phyloP scores from a whole-genome alignment of 164 flowering plant species.

The Magnolia sinica region DNA sequence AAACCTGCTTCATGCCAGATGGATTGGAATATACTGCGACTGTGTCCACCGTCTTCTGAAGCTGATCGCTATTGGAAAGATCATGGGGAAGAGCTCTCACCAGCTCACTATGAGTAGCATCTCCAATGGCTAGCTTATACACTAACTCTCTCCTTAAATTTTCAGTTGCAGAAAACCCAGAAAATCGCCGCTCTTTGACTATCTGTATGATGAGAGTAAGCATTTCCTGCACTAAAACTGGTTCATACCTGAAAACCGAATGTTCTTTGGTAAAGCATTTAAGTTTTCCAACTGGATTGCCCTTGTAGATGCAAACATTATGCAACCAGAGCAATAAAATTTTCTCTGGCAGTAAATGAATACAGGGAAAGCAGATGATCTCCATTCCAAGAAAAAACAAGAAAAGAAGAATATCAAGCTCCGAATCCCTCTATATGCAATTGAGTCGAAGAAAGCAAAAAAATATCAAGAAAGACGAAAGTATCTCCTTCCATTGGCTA shows the following conservation, averaged over 20 bases:
- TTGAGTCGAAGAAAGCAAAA: no score
- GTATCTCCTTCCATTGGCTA: no score
- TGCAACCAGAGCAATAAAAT: no score
- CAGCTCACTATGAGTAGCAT: constrained; percentile 90
- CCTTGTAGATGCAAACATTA: no score
- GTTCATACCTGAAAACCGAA: constrained; percentile 68
- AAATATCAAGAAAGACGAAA: no score
- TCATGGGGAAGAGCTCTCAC: constrained; percentile 82
- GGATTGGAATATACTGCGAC: constrained; percentile 81
- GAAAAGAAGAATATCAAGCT: no score
- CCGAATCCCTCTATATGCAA: no score
- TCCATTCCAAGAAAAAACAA: no score
- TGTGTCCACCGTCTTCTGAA: constrained; percentile 64
- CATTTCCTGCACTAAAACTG: constrained; percentile 81
- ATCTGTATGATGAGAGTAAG: constrained; percentile 84
- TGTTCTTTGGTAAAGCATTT: constrained; percentile 8
- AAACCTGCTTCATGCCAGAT: constrained; percentile 91
- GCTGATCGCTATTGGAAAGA: constrained; percentile 61
- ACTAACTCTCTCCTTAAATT: constrained; percentile 80
- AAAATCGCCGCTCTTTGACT: constrained; percentile 80
- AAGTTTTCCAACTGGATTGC: background rate
- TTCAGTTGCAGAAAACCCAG: constrained; percentile 71
- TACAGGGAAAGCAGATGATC: no score
- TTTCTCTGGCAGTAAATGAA: no score
- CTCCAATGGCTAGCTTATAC: constrained; percentile 70